phyloP scores from a whole-genome alignment of 352 stramenopile genomes.

The Lagenidium giganteum region DNA sequence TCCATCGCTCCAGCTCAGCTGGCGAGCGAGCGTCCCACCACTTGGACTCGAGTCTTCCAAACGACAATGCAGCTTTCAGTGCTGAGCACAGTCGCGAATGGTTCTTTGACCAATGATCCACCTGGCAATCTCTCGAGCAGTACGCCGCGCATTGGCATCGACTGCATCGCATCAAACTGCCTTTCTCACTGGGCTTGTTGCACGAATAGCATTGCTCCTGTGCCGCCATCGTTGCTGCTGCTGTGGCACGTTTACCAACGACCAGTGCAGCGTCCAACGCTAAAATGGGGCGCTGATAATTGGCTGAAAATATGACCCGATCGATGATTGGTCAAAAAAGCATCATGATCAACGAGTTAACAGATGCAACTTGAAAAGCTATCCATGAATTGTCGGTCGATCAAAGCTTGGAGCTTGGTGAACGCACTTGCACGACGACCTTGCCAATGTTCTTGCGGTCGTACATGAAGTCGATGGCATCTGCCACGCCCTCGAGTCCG shows the following conservation, averaged over 20 bases:
- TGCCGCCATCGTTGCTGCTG: too few species aligned
- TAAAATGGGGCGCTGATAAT: too few species aligned
- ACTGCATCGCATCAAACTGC: conserved; percentile 46
- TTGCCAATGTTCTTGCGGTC: conserved; percentile 76
- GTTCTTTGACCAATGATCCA: conserved; percentile 31
- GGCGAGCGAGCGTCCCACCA: conserved; percentile 26
- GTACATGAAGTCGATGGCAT: conserved; percentile 55
- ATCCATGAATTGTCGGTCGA: too few species aligned
- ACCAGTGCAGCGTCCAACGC: too few species aligned
- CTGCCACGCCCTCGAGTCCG: conserved; percentile 38
- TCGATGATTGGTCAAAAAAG: too few species aligned
- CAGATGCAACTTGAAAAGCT: too few species aligned
- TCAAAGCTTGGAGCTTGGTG: too few species aligned
- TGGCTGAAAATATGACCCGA: neutral
- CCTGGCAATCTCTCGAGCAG: conserved; percentile 57
- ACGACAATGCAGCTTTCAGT: conserved; percentile 18
- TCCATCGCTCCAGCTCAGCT: conserved; percentile 18
- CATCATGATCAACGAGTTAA: too few species aligned
- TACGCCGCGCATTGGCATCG: conserved; percentile 53
- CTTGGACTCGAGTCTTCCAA: conserved; percentile 23
- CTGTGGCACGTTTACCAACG: too few species aligned
- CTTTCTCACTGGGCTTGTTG: too few species aligned
- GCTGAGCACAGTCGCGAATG: conserved; percentile 31
- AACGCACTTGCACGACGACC: conserved; percentile 56
- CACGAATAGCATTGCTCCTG: too few species aligned